Evolutionary conservation across 2,329 filamentous ascomycete genomes (phyloP).

Genomic region (Pseudomassariella vexata): DNA sequence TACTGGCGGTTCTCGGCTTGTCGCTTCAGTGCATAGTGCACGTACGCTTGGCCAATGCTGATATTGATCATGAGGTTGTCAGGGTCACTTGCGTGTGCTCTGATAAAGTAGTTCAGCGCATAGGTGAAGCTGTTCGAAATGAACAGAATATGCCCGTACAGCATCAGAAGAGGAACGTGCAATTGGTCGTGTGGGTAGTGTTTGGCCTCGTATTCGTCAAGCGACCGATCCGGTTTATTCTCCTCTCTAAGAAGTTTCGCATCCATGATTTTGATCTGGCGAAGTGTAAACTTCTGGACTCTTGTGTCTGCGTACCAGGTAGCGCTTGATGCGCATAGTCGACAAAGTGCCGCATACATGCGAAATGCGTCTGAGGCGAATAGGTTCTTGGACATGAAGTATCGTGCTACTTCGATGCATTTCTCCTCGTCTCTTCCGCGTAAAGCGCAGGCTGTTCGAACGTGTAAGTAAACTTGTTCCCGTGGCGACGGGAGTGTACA

Average conservation of each 20-base stretch:
- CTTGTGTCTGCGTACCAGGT: constrained; percentile 76
- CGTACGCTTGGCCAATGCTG: constrained; percentile 75
- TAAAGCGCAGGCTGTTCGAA: constrained; percentile 69
- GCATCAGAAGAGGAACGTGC: constrained; percentile 75
- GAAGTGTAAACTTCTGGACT: constrained; percentile 83
- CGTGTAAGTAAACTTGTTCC: constrained; percentile 10
- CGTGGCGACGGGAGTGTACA: no score
- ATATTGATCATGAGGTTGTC: constrained; percentile 74
- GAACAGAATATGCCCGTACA: constrained; percentile 88
- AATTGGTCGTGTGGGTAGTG: constrained; percentile 43
- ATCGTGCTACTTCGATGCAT: constrained; percentile 67
- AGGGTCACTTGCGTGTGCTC: constrained; percentile 68
- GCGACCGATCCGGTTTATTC: constrained; percentile 30
- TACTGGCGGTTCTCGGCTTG: constrained; percentile 88
- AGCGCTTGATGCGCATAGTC: constrained; percentile 66
- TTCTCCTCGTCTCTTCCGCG: constrained; percentile 74
- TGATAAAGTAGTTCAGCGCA: constrained; percentile 83
- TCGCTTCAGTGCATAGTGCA: constrained; percentile 84
- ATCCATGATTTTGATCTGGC: constrained; percentile 89
- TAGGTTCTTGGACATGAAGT: constrained; percentile 77
- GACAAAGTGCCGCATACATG: constrained; percentile 73
- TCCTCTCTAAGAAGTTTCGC: constrained; percentile 50
- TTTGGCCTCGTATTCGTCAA: constrained; percentile 19
- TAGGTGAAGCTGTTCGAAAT: constrained; percentile 77
- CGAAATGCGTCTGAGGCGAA: constrained; percentile 79